These are phyloP conservation scores for Hanseniaspora uvarum DNA, from an alignment of 1,139 yeast genomes.

Conservation along the genomic window DNA sequence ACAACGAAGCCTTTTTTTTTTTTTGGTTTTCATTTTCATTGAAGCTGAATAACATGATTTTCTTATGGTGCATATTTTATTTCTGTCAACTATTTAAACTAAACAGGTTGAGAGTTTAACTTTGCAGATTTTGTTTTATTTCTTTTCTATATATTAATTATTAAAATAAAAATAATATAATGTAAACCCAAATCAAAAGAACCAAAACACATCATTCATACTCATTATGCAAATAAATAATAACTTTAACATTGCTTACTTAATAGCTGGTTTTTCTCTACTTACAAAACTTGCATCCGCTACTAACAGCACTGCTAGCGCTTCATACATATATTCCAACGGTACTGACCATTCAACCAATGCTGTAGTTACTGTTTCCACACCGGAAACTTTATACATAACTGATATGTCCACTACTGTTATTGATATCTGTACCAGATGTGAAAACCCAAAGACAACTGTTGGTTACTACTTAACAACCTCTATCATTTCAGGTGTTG, in stretches of 20 bases:
- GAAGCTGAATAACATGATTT: too few species aligned
- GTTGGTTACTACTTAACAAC: constrained; percentile 22
- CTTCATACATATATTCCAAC: neutral
- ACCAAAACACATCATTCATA: neutral
- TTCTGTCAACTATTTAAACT: neutral
- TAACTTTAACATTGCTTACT: neutral
- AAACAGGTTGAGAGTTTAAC: neutral
- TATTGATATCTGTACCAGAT: constrained; percentile 21
- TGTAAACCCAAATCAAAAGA: neutral
- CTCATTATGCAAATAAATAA: neutral
- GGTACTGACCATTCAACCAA: neutral
- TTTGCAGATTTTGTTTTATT: neutral
- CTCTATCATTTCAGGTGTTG: constrained; percentile 19
- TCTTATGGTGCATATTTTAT: too few species aligned
- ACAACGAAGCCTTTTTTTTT: neutral
- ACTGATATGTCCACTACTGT: constrained; percentile 19
- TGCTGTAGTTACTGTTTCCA: constrained; percentile 14
- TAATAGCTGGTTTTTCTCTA: neutral
- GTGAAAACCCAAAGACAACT: constrained; percentile 19
- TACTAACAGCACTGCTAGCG: neutral
- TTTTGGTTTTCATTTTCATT: too few species aligned
- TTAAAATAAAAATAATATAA: neutral
- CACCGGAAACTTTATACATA: constrained; percentile 17
- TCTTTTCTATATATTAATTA: neutral
- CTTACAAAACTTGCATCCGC: neutral